Evolutionary conservation across 495 filamentous ascomycete genomes (phyloP), one percentile per base, ranked within the genome.

Genomic region (Geoglossum glabrum): DNA sequence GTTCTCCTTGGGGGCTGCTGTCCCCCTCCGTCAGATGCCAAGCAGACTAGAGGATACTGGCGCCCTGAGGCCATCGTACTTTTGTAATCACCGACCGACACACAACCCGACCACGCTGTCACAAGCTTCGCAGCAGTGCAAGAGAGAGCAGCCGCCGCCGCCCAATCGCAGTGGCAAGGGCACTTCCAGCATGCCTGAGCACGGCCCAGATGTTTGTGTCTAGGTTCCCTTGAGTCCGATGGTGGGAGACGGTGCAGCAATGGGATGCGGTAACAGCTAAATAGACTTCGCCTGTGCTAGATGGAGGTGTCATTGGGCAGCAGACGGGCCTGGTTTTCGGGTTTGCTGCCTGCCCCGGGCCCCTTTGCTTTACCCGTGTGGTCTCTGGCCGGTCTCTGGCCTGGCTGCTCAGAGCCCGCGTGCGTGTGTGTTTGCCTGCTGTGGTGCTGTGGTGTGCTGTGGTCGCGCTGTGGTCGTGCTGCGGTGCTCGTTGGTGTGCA

Each of bases 181-280:
- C 49, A 52, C 5, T 52, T 52, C 49, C 17, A 52, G 28, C 49
- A 52, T 52, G 28, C 49, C 28, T 31, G 49, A 52, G 49, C 23
- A 52, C 49, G 49, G 49, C 49, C 49, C 49, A 52, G 23, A 52
- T 28, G 49, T 31, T 52, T 52, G 49, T 52, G 49, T 52, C 49
- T 19, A 52, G 26, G 49, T 30, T 52, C 49, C 23, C 25, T 52
- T 30, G 49, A 19, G 17, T 17, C 28, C 49, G 49, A 52, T 27
- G 49, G 49, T 31, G 49, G 49, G 23, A 52, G 49, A 45, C 40
- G 5, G 30, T 52, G 49, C 4, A 52, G 49, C 17, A 52, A 52
- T 52, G 49, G 5, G 49, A 28, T 52, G 13, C 49, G 13, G 49
- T 17, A 27, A 19, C 49, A 52, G 49, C 49, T 30, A 31, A 50